Base-by-base conservation (phyloP, 768 basidiomycete genomes). In the Phanerodontia chrysosporium region DNA sequence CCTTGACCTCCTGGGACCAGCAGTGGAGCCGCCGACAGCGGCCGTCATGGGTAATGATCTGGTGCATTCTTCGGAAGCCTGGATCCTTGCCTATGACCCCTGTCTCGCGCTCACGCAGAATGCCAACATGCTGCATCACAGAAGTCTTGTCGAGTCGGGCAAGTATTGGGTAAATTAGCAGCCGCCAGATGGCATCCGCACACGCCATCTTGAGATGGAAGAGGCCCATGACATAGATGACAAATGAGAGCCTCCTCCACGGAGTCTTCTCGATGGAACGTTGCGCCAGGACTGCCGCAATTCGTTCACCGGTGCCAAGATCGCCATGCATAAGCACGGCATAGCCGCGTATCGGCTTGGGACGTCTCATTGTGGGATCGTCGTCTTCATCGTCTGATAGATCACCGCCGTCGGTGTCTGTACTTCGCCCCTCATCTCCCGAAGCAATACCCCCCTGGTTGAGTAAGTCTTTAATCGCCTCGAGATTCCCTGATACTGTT, bases 181-280 rank as follows among this genome's bases (percentile, higher is more conserved):
- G 36, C 14, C 54, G 13, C 58, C 58, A 64, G 0, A 63, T 42
- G 10, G 62, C 57, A 51, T 75, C 69, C 0, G 65, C 65, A n/a
- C 53, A 55, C 0, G 74, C 70, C 67, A 75, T 74, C 55, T 72
- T 74, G 18, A 72, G 56, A 58, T 74, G 74, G 49, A 77, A 77
- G 0, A 75, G 54, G 0, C 73, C 73, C 0, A 64, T 59, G 1
- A 77, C 60, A 51, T 69, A 76, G 0, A 79, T 58, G 1, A 76
- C 53, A 39, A 59, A 66, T 35, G 78, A 74, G 1, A 73, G 58
- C 0, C 72, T 64, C 1, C 51, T 48, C 67, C 66, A 71, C 0
- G 71, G 66, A 7, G 71, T 73, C 0, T n/a, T 7, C 57, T 79
- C 74, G 1, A 65, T 59, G 10, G 61, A 42, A 2, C 70, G 69